Evolutionary conservation across 805 yeast species (phyloP), one percentile per base, ranked within the genome.

Genomic region (Hanseniaspora meyeri): DNA sequence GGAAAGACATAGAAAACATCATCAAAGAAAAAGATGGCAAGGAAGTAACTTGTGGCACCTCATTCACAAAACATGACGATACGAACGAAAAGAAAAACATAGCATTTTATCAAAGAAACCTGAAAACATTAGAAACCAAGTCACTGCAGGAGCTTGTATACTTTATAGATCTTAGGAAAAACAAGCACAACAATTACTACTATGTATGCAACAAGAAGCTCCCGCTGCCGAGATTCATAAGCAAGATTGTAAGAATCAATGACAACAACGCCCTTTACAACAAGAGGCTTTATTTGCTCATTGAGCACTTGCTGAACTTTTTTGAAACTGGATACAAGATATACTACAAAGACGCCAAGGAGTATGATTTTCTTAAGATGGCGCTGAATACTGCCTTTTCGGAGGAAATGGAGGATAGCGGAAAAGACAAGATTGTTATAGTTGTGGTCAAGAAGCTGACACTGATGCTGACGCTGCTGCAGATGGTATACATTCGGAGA

Each of bases 251-350:
- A 12, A 9, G 24, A 10, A 20, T 53, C 10, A 11, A 31, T 3
- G 47, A 46, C 9, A 53, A 53, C 40, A 53, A 34, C 34, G 38
- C 32, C 2, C 20, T 31, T 3, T 53, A 38, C 29, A 53, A 53
- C 40, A 53, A 53, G 17, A 20, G 49, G 29, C 47, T 53, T 4
- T 46, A 46, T 31, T 17, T 53, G 10, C 40, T 53, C 3, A 53
- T 53, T 11, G 57, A 53, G 38, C 57, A 53, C 20, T 38, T 53
- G 17, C 24, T 42, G 5, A 53, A 53, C 17, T 43, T 53, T 32
- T 17, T 45, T 27, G 57, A 53, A 14, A 14, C 34, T 4, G 38
- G 34, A 11, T 53, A 14, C 32, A 29, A 14, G 7, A 46, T 53
- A 31, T 37, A 19, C 29, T 53, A 46, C 37, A 17, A 27, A 34